Conservation (phyloP, 2,329 filamentous ascomycete species). For the Penicillium sp. region DNA sequence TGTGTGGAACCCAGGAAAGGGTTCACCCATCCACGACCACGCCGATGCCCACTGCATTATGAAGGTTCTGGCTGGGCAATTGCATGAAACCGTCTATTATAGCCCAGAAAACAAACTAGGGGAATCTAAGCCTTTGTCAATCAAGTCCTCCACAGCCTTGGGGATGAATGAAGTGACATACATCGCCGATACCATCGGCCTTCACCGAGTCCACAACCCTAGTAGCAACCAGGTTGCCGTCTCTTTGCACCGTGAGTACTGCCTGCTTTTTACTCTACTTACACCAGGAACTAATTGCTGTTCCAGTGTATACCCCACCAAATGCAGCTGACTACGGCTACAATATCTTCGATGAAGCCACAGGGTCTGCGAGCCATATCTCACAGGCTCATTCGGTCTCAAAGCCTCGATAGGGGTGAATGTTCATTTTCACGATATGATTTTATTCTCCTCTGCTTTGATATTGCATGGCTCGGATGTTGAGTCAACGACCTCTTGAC, state of each 20-base stretch:
- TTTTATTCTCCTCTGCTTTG: not conserved
- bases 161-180: conserved; percentile 30
- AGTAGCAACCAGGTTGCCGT: conserved; percentile 26
- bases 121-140: conserved; percentile 16
- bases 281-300: not conserved
- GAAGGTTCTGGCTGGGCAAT: conserved; percentile 32
- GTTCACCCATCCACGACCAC: conserved; percentile 35
- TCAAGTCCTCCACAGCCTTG: conserved; percentile 26
- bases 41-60: conserved; percentile 38
- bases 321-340: conserved; percentile 35
- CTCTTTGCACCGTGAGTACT: conserved; percentile 29
- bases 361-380: conserved; percentile 27
- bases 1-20: conserved; percentile 36
- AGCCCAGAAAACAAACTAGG: conserved; percentile 14
- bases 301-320: conserved; percentile 31
- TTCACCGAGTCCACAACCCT: conserved; percentile 32
- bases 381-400: conserved; percentile 22
- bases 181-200: conserved; percentile 31
- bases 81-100: conserved; percentile 29
- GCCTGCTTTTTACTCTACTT: not conserved
- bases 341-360: conserved; percentile 29
- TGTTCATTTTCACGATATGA: not conserved
- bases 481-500: not conserved
- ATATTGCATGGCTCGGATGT: not conserved
- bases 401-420: conserved; percentile 5